Percentiles rank a stretch among this genome's conserved stretches.
phyloP scores from a whole-genome alignment of 108 stramenopile species.

The Skeletonema potamos region DNA sequence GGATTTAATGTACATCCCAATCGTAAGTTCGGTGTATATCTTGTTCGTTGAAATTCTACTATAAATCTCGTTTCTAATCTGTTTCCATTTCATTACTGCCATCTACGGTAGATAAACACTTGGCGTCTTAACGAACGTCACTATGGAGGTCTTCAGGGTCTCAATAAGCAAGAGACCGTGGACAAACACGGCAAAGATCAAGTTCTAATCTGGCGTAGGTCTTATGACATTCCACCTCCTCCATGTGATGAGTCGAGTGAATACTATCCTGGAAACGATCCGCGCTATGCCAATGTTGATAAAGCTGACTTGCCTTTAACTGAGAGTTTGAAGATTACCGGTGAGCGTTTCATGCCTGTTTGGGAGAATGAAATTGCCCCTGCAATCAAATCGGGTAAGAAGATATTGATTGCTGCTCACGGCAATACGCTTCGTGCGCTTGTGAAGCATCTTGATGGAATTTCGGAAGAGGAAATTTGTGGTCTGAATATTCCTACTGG shows the following conservation, averaged over 20 bases:
- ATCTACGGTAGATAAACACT: slow-evolving; percentile 62
- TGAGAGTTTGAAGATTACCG: slow-evolving; percentile 90
- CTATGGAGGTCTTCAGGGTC: slow-evolving; percentile 91
- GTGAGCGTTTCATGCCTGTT: slow-evolving; percentile 91
- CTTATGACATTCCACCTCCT: slow-evolving; percentile 96
- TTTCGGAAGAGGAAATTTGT: slow-evolving; percentile 91
- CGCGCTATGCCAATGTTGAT: slow-evolving; percentile 75
- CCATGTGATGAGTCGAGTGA: slow-evolving; percentile 64
- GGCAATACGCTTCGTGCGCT: slow-evolving; percentile 99
- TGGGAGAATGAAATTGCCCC: slow-evolving; percentile 92
- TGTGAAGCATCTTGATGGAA: slow-evolving; percentile 97
- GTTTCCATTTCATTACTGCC: background rate
- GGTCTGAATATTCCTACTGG: slow-evolving; percentile 98
- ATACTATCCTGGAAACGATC: slow-evolving; percentile 91
- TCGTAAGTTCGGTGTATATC: slow-evolving; percentile 31
- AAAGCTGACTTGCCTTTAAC: slow-evolving; percentile 69
- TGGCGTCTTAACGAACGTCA: slow-evolving; percentile 97
- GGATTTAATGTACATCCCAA: slow-evolving; percentile 91
- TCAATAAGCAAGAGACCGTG: slow-evolving; percentile 98
- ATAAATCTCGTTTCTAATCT: background rate
- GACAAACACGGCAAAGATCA: slow-evolving; percentile 96
- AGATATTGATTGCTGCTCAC: slow-evolving; percentile 96
- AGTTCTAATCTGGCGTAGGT: slow-evolving; percentile 93
- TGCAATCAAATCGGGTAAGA: slow-evolving; percentile 90
- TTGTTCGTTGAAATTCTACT: background rate